These are phyloP conservation scores for Pseudomonodictys pantanalensis DNA, from an alignment of 495 filamentous ascomycete species.

Conservation along the genomic window DNA sequence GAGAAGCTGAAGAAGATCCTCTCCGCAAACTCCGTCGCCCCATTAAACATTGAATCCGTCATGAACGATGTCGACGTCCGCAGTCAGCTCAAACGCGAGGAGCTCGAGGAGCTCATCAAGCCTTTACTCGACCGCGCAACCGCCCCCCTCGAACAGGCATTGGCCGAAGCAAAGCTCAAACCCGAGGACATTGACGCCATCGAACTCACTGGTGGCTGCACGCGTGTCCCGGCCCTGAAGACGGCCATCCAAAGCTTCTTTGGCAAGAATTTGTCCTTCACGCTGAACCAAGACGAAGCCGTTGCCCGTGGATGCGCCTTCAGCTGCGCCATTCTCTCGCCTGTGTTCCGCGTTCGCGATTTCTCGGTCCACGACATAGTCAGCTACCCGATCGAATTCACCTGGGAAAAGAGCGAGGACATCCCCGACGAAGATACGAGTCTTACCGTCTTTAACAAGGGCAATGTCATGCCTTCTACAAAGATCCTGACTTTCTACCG, in stretches of 20 bases:
- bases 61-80: slow-evolving; percentile 97
- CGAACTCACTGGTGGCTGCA: slow-evolving; percentile 92
- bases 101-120: slow-evolving; percentile 85
- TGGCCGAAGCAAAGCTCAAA: slow-evolving; percentile 85
- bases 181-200: slow-evolving; percentile 89
- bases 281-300: slow-evolving; percentile 97
- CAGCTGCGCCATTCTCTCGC: slow-evolving; percentile 96
- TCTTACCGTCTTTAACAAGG: slow-evolving; percentile 95
- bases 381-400: slow-evolving; percentile 98
- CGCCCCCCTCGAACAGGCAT: slow-evolving; percentile 78
- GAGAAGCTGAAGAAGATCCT: slow-evolving; percentile 99
- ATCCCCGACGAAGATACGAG: slow-evolving; percentile 98
- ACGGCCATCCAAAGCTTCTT: slow-evolving; percentile 87
- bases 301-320: slow-evolving; percentile 95
- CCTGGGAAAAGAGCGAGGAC: slow-evolving; percentile 97
- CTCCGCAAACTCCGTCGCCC: slow-evolving; percentile 89
- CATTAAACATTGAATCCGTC: slow-evolving; percentile 95
- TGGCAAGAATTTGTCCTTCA: slow-evolving; percentile 87
- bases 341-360: slow-evolving; percentile 97
- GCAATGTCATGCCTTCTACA: slow-evolving; percentile 96
- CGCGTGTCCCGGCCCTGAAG: slow-evolving; percentile 92
- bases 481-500: slow-evolving; percentile 99
- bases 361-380: slow-evolving; percentile 97
- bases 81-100: slow-evolving; percentile 85
- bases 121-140: slow-evolving; percentile 75